Evolutionary conservation across 169 alveolate genomes (phyloP).

Genomic region (Cryptosporidium felis): DNA sequence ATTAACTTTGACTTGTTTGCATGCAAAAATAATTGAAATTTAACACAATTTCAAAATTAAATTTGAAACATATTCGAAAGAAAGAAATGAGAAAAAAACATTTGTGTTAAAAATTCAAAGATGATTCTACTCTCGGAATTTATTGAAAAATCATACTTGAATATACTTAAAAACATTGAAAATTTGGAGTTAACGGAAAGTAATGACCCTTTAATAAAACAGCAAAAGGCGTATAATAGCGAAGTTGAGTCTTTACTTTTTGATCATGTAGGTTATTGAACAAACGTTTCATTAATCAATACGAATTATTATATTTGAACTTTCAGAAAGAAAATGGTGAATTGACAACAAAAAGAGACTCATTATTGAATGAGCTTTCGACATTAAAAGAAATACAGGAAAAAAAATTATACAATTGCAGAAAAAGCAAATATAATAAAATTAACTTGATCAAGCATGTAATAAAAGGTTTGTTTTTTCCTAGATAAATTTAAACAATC

Average conservation of each 20-base stretch:
- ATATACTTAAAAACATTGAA: constrained; percentile 37
- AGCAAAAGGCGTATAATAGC: constrained; percentile 4
- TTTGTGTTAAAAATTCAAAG: too few relatives aligned
- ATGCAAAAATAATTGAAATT: background rate
- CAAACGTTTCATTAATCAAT: too few relatives aligned
- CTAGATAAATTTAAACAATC: background rate
- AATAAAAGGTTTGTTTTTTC: constrained; percentile 17
- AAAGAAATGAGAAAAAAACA: background rate
- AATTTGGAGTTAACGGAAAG: constrained; percentile 19
- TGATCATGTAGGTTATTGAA: constrained; percentile 26
- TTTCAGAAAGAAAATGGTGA: background rate
- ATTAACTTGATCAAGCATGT: constrained; percentile 23
- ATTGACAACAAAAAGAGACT: background rate
- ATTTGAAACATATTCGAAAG: background rate
- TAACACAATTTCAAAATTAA: background rate
- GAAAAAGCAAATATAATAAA: constrained; percentile 27
- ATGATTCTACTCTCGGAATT: constrained; percentile 36
- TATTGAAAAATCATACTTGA: constrained; percentile 45
- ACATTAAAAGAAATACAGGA: constrained; percentile 6
- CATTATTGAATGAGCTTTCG: constrained; percentile 2
- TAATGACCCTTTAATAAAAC: constrained; percentile 33
- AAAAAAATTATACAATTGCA: constrained; percentile 21
- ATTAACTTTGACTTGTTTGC: background rate
- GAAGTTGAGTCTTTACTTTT: constrained; percentile 32
- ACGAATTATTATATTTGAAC: background rate